A percentile compares a stretch with the other conserved stretches of the same genome.
Evolutionary conservation across 2,329 filamentous ascomycete genomes (phyloP).

Genomic region (Monilinia laxa): DNA sequence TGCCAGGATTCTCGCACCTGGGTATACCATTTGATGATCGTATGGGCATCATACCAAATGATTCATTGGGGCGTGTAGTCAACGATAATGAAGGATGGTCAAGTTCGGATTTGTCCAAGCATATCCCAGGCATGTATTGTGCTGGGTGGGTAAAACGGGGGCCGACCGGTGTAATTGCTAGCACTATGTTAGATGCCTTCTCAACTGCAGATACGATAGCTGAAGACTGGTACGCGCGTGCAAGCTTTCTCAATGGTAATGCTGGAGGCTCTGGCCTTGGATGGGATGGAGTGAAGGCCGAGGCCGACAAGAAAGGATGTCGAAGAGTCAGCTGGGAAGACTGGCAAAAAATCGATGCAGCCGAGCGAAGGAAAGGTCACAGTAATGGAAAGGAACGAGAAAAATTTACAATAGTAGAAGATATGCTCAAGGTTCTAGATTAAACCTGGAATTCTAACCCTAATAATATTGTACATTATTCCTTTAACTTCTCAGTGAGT

Average conservation of each 20-base stretch:
- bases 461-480: conserved; percentile 35
- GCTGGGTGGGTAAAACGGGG: conserved; percentile 96
- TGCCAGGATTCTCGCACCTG: conserved; percentile 71
- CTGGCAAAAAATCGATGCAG: conserved; percentile 82
- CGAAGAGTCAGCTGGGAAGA: conserved; percentile 75
- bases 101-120: conserved; percentile 25
- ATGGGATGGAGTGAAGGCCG: conserved; percentile 73
- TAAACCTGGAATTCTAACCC: conserved; percentile 36
- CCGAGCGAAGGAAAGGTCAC: conserved; percentile 67
- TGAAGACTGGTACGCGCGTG: conserved; percentile 64
- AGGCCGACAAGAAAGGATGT: conserved; percentile 56
- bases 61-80: conserved; percentile 72
- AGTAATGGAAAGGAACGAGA: conserved; percentile 74
- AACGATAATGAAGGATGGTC: conserved; percentile 27
- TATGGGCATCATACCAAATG: conserved; percentile 78
- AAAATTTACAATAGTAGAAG: conserved; percentile 57
- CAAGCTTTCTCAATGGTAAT: conserved; percentile 50
- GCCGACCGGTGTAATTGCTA: conserved; percentile 92
- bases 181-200: conserved; percentile 94
- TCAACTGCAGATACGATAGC: conserved; percentile 80
- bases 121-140: conserved; percentile 76
- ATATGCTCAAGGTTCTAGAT: conserved; percentile 57
- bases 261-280: conserved; percentile 51
- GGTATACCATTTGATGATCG: conserved; percentile 75
- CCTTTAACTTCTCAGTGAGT: conserved; percentile 89